A percentile compares a stretch with the other conserved stretches of the same genome.
Evolutionary conservation across 2,329 filamentous ascomycete species (phyloP).

Genomic region (Chaetomium sp.): DNA sequence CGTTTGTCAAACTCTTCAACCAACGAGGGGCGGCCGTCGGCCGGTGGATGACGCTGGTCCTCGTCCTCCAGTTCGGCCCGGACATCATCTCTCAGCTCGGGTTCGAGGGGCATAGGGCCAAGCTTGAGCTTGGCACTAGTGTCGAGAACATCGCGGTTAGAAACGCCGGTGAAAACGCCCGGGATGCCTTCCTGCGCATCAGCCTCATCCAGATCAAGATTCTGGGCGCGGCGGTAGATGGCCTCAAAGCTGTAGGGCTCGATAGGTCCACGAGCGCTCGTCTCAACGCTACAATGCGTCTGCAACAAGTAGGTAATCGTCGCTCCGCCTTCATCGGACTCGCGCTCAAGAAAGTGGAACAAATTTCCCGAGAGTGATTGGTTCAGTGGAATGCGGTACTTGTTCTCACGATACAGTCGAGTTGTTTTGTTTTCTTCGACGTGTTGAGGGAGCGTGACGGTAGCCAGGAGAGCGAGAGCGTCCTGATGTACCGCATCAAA

Average conservation of each 20-base stretch:
- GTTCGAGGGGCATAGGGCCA: constrained; percentile 76
- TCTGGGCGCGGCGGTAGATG: constrained; percentile 50
- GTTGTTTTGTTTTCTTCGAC: constrained; percentile 69
- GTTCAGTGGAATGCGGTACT: constrained; percentile 86
- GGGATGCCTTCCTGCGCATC: constrained; percentile 61
- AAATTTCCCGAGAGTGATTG: constrained; percentile 75
- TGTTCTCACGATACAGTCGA: constrained; percentile 76
- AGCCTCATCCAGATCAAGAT: constrained; percentile 55
- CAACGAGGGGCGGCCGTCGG: constrained; percentile 63
- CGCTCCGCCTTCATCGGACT: constrained; percentile 71
- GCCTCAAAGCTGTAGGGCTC: constrained; percentile 59
- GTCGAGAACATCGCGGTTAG: constrained; percentile 54
- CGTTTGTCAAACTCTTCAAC: constrained; percentile 83
- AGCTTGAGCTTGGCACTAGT: constrained; percentile 59
- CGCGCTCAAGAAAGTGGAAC: constrained; percentile 83
- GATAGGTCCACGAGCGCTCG: constrained; percentile 54
- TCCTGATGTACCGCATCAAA: constrained; percentile 77
- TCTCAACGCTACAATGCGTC: constrained; percentile 51
- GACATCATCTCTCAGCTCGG: constrained; percentile 75
- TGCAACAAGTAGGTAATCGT: constrained; percentile 70
- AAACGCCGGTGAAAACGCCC: constrained; percentile 54
- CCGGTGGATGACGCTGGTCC: constrained; percentile 69
- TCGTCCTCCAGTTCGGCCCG: constrained; percentile 81
- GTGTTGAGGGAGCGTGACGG: constrained; percentile 71
- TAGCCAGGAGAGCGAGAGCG: constrained; percentile 68